These are phyloP conservation scores for Thamnidium elegans DNA, from an alignment of 192 early-diverging fungal species.

Conservation along the genomic window DNA sequence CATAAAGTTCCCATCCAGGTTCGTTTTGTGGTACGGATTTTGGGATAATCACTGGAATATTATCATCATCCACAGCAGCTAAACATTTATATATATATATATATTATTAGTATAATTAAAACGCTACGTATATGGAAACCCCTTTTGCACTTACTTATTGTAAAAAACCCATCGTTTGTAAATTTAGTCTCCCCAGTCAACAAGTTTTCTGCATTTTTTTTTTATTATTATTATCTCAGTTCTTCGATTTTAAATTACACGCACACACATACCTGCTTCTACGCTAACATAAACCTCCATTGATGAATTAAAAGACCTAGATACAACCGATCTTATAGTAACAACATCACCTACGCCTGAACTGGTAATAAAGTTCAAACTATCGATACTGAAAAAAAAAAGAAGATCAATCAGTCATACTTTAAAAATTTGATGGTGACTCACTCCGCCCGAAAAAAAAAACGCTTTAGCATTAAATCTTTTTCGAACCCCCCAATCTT, in stretches of 20 bases:
- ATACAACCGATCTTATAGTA: conserved; percentile 53
- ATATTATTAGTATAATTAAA: conserved; percentile 1
- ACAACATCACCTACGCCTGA: conserved; percentile 55
- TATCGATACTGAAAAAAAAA: conserved; percentile 46
- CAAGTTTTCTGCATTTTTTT: conserved; percentile 41
- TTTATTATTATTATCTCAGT: background rate
- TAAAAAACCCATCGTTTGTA: conserved; percentile 59
- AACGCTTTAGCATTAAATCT: background rate
- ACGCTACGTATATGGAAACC: background rate
- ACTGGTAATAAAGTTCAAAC: conserved; percentile 51
- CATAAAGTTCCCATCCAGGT: conserved; percentile 38
- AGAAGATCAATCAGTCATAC: background rate
- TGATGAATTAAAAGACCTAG: conserved; percentile 50
- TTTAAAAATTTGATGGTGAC: background rate
- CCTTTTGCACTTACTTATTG: conserved; percentile 40
- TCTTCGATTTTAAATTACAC: background rate
- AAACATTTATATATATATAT: background rate
- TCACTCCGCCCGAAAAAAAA: too few species aligned
- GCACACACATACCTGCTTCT: conserved; percentile 35
- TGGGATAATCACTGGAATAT: conserved; percentile 38
- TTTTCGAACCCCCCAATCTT: background rate
- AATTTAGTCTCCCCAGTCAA: conserved; percentile 52
- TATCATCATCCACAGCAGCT: conserved; percentile 41
- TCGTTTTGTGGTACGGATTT: conserved; percentile 36
- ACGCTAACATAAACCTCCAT: conserved; percentile 59